Conservation (phyloP, 2,329 filamentous ascomycete species). For the Colletotrichum spaethianum region DNA sequence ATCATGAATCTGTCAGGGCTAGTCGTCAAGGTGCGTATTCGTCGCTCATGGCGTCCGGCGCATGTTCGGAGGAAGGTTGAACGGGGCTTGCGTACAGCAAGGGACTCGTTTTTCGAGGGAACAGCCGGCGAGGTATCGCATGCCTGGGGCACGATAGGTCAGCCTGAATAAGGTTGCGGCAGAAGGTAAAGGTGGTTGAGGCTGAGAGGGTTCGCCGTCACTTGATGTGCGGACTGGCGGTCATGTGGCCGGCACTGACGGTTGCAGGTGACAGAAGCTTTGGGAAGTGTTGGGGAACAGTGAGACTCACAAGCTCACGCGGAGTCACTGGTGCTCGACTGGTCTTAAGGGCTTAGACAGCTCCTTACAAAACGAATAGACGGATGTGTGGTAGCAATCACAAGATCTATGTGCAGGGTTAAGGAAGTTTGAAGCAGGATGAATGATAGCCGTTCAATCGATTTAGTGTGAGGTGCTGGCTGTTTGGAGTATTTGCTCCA, state of each 20-base stretch:
- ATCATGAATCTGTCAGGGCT: neutral
- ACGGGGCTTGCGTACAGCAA: conserved; percentile 2
- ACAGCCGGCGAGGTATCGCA: neutral
- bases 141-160: neutral
- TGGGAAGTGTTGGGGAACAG: neutral
- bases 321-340: neutral
- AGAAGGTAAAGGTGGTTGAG: neutral
- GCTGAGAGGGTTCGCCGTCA: neutral
- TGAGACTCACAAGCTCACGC: conserved; percentile 14
- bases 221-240: conserved; percentile 9
- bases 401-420: neutral
- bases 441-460: too few species aligned
- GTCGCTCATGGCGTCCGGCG: conserved; percentile 22
- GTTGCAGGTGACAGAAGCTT: conserved; percentile 30
- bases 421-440: neutral
- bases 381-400: neutral
- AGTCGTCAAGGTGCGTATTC: conserved; percentile 3
- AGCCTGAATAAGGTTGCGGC: neutral
- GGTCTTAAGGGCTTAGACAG: neutral
- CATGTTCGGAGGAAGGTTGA: conserved; percentile 4
- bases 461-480: neutral
- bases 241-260: conserved; percentile 16
- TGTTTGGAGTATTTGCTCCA: neutral
- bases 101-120: neutral
- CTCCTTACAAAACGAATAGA: neutral